Evolutionary conservation across 2,329 filamentous ascomycete genomes (phyloP).

Genomic region (Pezicula carpinea): DNA sequence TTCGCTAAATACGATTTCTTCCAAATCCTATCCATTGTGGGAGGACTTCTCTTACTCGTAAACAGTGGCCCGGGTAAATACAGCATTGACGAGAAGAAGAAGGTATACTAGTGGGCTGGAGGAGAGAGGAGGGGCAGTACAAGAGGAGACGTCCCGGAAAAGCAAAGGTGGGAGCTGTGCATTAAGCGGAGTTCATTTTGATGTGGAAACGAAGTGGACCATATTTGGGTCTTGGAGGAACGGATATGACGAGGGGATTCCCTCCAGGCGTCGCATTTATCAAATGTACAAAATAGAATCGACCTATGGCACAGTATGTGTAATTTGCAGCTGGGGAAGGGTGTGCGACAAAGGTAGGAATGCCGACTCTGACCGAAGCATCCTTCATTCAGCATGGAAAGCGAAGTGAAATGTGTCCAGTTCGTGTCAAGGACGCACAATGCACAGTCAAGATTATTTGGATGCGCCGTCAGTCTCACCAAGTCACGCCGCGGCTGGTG

Average conservation of each 20-base stretch:
- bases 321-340: neutral
- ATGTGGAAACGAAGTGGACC: neutral
- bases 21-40: constrained; percentile 98
- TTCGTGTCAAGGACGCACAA: too few relatives aligned
- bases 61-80: constrained; percentile 98
- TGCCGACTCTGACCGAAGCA: too few relatives aligned
- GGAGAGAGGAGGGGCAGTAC: constrained; percentile 2
- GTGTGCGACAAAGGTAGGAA: too few relatives aligned
- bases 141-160: constrained; percentile 11
- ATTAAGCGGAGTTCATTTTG: constrained; percentile 23
- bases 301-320: neutral
- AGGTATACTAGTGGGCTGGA: constrained; percentile 71
- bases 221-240: too few relatives aligned
- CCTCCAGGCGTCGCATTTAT: constrained; percentile 6
- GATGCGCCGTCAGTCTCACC: too few relatives aligned
- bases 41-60: constrained; percentile 90
- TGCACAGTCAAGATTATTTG: too few relatives aligned
- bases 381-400: too few relatives aligned
- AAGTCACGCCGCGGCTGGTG: too few relatives aligned
- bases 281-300: constrained; percentile 6
- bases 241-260: neutral
- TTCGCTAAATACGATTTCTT: constrained; percentile 99
- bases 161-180: constrained; percentile 11
- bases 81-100: constrained; percentile 99
- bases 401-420: too few relatives aligned